Percentiles rank a stretch among this genome's conserved stretches.
phyloP scores from a whole-genome alignment of 2,329 filamentous ascomycete species.

The Colletotrichum lini region DNA sequence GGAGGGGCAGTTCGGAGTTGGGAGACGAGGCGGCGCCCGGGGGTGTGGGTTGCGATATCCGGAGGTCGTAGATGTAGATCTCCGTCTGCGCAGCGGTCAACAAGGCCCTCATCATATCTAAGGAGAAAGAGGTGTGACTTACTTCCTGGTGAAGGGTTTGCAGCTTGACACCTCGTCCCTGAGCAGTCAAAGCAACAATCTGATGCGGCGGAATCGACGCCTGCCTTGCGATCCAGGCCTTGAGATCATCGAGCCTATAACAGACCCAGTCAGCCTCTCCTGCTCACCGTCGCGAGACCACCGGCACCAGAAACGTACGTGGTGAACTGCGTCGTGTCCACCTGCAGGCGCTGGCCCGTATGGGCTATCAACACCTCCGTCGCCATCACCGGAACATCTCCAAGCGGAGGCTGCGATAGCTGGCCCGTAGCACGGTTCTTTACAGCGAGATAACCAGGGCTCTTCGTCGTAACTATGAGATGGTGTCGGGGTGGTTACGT shows the following conservation, averaged over 20 bases:
- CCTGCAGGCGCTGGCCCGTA: slow-evolving; percentile 87
- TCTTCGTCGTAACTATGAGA: not conserved
- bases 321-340: slow-evolving; percentile 81
- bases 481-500: not conserved
- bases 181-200: slow-evolving; percentile 88
- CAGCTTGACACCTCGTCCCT: slow-evolving; percentile 86
- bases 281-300: slow-evolving; percentile 14
- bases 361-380: slow-evolving; percentile 93
- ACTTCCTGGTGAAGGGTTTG: slow-evolving; percentile 87
- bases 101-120: not conserved
- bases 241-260: slow-evolving; percentile 84
- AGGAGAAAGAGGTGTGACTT: slow-evolving; percentile 44
- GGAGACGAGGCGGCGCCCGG: slow-evolving; percentile 59
- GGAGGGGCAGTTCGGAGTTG: slow-evolving; percentile 65
- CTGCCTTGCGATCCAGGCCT: slow-evolving; percentile 82
- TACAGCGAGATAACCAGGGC: not conserved
- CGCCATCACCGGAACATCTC: slow-evolving; percentile 80
- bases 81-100: slow-evolving; percentile 73
- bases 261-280: slow-evolving; percentile 26
- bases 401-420: slow-evolving; percentile 42
- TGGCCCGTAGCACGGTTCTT: slow-evolving; percentile 24
- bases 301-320: slow-evolving; percentile 68
- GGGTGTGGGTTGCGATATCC: slow-evolving; percentile 74
- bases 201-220: slow-evolving; percentile 81
- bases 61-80: slow-evolving; percentile 92